Conservation (phyloP, 805 yeast genomes). For the Nakazawaea wickerhamii region DNA sequence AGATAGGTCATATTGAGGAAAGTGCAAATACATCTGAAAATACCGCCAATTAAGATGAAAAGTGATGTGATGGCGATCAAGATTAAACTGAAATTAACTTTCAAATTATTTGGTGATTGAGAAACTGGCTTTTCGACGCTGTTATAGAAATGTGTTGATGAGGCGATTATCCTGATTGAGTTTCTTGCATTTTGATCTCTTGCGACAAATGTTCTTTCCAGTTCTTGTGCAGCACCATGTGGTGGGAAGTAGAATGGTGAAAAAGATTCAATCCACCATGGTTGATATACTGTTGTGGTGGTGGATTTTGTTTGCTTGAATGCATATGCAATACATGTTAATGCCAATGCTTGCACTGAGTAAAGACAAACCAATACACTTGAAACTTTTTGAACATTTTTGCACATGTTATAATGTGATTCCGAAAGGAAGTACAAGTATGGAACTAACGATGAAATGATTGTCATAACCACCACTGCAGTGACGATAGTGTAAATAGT, state of each 20-base stretch:
- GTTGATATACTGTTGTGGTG: conserved; percentile 49
- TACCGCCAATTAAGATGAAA: conserved; percentile 43
- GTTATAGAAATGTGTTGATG: conserved; percentile 35
- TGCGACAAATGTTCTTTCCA: conserved; percentile 40
- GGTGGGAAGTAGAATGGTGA: conserved; percentile 52
- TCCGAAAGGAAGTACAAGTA: conserved; percentile 49
- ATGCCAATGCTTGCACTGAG: conserved; percentile 44
- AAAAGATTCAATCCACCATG: conserved; percentile 75
- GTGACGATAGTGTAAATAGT: conserved; percentile 46
- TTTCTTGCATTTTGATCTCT: conserved; percentile 42
- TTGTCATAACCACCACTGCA: conserved; percentile 61
- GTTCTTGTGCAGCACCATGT: conserved; percentile 44
- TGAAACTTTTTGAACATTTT: conserved; percentile 49
- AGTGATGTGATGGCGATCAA: conserved; percentile 42
- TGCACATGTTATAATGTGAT: conserved; percentile 42
- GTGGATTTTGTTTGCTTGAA: conserved; percentile 51
- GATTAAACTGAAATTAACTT: conserved; percentile 46
- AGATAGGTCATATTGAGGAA: conserved; percentile 30
- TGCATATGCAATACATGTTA: conserved; percentile 46
- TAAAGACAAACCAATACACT: conserved; percentile 42
- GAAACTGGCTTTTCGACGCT: conserved; percentile 21
- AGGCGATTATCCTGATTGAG: conserved; percentile 57
- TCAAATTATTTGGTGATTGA: conserved; percentile 27
- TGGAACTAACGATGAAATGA: conserved; percentile 58
- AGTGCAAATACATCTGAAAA: conserved; percentile 44